A percentile compares a stretch with the other conserved stretches of the same genome.
Evolutionary conservation across 805 yeast species (phyloP).

Genomic region (Maudiozyma pseudohumilis): DNA sequence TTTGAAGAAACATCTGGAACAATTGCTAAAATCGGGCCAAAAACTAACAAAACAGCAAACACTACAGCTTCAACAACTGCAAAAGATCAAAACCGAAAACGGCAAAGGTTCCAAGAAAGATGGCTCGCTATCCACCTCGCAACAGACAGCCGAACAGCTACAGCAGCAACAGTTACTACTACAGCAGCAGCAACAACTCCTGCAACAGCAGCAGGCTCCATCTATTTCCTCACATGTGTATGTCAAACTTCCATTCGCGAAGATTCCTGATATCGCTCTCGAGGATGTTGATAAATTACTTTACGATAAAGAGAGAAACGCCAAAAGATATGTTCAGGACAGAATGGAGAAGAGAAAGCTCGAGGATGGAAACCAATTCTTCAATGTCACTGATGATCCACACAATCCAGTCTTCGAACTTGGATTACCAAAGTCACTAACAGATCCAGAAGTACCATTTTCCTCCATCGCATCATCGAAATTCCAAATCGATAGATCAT

Average conservation of each 20-base stretch:
- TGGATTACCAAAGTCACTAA: constrained; percentile 43
- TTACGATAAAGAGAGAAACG: constrained; percentile 64
- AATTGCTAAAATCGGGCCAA: constrained; percentile 13
- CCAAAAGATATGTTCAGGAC: constrained; percentile 76
- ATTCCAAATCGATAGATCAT: constrained; percentile 55
- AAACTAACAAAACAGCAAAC: constrained; percentile 19
- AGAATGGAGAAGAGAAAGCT: constrained; percentile 62
- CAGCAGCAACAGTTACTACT: constrained; percentile 9
- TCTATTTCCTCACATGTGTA: constrained; percentile 50
- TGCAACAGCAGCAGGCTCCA: constrained; percentile 13
- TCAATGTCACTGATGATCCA: constrained; percentile 81
- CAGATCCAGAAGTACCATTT: constrained; percentile 61
- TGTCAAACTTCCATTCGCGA: constrained; percentile 79
- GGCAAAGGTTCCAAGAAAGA: neutral
- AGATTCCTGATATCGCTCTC: constrained; percentile 86
- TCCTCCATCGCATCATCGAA: constrained; percentile 66
- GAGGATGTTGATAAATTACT: constrained; percentile 70
- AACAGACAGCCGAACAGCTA: constrained; percentile 7
- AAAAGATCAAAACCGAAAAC: constrained; percentile 5
- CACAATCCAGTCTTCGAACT: constrained; percentile 72
- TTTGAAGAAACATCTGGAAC: constrained; percentile 17
- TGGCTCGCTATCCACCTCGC: neutral
- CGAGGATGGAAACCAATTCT: constrained; percentile 61
- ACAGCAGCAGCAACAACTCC: constrained; percentile 9
- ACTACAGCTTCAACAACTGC: constrained; percentile 14